Evolutionary conservation across 2,329 filamentous ascomycete species (phyloP).

Genomic region (Colletotrichum sojae): DNA sequence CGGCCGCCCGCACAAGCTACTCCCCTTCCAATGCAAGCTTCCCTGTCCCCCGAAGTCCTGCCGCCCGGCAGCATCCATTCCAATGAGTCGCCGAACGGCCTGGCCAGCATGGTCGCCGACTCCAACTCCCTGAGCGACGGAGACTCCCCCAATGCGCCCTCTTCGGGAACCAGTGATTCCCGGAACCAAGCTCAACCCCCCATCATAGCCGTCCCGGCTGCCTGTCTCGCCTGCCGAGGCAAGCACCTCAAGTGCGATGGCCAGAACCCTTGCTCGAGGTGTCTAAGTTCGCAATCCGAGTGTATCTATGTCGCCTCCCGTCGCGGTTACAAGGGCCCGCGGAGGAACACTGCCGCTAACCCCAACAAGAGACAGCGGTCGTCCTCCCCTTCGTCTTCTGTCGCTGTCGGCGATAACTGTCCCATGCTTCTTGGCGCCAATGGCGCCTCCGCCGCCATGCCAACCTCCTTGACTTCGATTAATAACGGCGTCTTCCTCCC

Average conservation of each 20-base stretch:
- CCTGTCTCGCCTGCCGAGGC: slow-evolving; percentile 68
- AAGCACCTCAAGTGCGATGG: slow-evolving; percentile 86
- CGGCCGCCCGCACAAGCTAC: slow-evolving; percentile 2
- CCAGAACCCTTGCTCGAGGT: slow-evolving; percentile 77
- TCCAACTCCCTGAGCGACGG: slow-evolving; percentile 41
- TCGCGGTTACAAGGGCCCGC: slow-evolving; percentile 80
- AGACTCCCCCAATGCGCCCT: slow-evolving; percentile 40
- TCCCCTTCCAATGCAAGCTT: slow-evolving; percentile 22
- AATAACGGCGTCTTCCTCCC: slow-evolving; percentile 51
- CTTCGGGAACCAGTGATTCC: slow-evolving; percentile 41
- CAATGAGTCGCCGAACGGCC: slow-evolving; percentile 36
- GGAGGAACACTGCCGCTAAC: slow-evolving; percentile 61
- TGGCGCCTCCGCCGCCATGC: slow-evolving; percentile 43
- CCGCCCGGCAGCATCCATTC: slow-evolving; percentile 35
- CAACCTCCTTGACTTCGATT: slow-evolving; percentile 49
- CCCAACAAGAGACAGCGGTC: slow-evolving; percentile 50
- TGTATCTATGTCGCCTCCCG: slow-evolving; percentile 83
- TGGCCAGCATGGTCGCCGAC: slow-evolving; percentile 22
- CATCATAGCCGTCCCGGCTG: slow-evolving; percentile 62
- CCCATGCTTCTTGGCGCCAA: slow-evolving; percentile 60
- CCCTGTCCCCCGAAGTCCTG: slow-evolving; percentile 30
- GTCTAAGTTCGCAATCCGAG: slow-evolving; percentile 68
- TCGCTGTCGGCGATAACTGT: slow-evolving; percentile 50
- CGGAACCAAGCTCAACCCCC: slow-evolving; percentile 46
- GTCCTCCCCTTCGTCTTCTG: slow-evolving; percentile 58